phyloP scores from a whole-genome alignment of 768 basidiomycete species.

The Thelephora ganbajun region DNA sequence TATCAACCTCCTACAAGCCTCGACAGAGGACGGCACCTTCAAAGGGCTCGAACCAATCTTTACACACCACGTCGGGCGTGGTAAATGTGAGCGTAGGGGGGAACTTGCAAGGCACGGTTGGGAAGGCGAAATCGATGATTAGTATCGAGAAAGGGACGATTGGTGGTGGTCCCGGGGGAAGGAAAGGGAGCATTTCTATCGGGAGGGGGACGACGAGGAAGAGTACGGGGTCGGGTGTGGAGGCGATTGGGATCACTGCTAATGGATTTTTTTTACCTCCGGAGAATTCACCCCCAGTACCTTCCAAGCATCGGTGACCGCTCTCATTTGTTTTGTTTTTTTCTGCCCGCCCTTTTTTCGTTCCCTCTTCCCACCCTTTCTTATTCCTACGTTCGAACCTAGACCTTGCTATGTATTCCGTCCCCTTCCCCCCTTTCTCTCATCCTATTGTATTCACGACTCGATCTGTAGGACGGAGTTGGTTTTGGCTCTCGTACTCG shows the following conservation, averaged over 20 bases:
- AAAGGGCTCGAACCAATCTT: constrained; percentile 15
- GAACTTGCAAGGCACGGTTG: constrained; percentile 21
- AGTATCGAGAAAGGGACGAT: constrained; percentile 42
- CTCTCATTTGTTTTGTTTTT: no score
- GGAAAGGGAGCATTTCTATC: constrained; percentile 48
- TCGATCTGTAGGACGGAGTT: no score
- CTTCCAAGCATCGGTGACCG: constrained; percentile 7
- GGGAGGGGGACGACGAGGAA: constrained; percentile 50
- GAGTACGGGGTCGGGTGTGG: constrained; percentile 57
- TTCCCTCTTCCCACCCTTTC: no score
- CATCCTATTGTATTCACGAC: no score
- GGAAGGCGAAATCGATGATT: constrained; percentile 41
- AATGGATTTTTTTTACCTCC: constrained; percentile 66
- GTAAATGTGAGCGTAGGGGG: constrained; percentile 12
- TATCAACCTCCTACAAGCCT: constrained; percentile 1
- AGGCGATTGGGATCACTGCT: constrained; percentile 63
- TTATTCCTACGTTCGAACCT: no score
- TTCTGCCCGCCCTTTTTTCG: no score
- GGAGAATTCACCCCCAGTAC: constrained; percentile 16
- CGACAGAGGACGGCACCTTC: not conserved
- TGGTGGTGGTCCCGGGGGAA: constrained; percentile 12
- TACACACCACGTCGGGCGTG: constrained; percentile 19
- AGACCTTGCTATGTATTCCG: no score
- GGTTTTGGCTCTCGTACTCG: no score
- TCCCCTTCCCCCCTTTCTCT: no score